Base-by-base conservation (phyloP, 768 basidiomycete genomes). In the Phaffia tasmanica region DNA sequence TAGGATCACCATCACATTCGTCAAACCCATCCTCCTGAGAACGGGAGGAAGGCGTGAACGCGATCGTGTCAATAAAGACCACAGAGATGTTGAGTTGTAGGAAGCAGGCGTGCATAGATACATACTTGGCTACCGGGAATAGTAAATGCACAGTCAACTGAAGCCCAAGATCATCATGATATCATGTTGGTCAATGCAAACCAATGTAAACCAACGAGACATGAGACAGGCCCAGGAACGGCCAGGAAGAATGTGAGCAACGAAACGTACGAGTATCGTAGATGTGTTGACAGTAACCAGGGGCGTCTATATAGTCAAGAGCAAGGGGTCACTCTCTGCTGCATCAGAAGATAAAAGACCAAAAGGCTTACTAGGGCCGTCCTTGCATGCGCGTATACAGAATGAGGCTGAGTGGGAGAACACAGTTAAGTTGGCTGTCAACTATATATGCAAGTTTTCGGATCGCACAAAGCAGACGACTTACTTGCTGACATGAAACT, bases 401-500 rank as follows among this genome's bases (percentile, higher is more conserved):
- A 19, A 19, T 11, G 25, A 55, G 6, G 15, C 16, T 23, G 54
- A 14, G 16, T 27, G 16, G 23, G 16, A 23, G 32, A 47, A 46
- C 53, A 56, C 42, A 9, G 7, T 25, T 2, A 27, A 16, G 5
- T 18, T 57, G 25, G 11, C 32, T 18, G 18, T 2, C 46, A 8
- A 8, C 4, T 19, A 19, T n/a, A 35, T 7, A 11, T 48, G 2
- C 18, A 14, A 9, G 16, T 29, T 2, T n/a, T 5, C 2, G 4
- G 25, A 25, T 51, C 1, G 32, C 5, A 29, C 3, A 42, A 16
- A 32, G 51, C 25, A 6, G 16, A 7, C 21, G 16, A 57, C 61
- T 55, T 29, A 85, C 83, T 70, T 84, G 84, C 70, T 86, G 47
- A n/a, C 32, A 30, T 49, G 29, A 61, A 64, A 51, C 32, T 42